These are phyloP conservation scores for Salvia sclarea DNA, from an alignment of 305 asterid genomes.

Conservation along the genomic window DNA sequence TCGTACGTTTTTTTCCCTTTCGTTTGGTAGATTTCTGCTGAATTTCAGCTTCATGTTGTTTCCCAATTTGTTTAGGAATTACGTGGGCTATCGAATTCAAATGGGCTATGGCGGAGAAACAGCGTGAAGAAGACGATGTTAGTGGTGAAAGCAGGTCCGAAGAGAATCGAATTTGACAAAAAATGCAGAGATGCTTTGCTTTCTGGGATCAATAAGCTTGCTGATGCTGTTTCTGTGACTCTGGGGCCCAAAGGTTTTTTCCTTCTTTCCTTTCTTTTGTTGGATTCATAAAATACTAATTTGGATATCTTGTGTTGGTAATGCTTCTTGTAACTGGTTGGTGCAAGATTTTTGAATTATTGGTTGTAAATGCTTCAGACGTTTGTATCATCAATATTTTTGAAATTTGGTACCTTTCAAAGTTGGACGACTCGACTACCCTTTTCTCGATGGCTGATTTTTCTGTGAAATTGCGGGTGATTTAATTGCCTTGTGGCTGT, in stretches of 20 bases:
- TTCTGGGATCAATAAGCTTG: constrained; percentile 87
- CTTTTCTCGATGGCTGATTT: neutral
- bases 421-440: neutral
- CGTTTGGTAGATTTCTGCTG: constrained; percentile 7
- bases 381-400: neutral
- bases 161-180: constrained; percentile 69
- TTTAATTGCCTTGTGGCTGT: neutral
- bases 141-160: constrained; percentile 79
- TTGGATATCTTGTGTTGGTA: neutral
- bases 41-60: constrained; percentile 9
- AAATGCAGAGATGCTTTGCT: constrained; percentile 77
- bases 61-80: constrained; percentile 36
- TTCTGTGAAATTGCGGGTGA: neutral
- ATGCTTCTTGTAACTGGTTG: neutral
- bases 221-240: constrained; percentile 94
- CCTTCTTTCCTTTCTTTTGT: neutral
- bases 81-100: constrained; percentile 37
- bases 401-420: neutral
- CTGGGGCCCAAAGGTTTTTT: constrained; percentile 81
- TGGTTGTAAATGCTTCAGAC: neutral
- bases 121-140: constrained; percentile 33
- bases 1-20: neutral
- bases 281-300: neutral
- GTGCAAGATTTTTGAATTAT: neutral
- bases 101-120: constrained; percentile 39